Evolutionary conservation across 345 rosid genomes (phyloP), one percentile per base, ranked within the genome.

Genomic region (Orychophragmus violaceus): DNA sequence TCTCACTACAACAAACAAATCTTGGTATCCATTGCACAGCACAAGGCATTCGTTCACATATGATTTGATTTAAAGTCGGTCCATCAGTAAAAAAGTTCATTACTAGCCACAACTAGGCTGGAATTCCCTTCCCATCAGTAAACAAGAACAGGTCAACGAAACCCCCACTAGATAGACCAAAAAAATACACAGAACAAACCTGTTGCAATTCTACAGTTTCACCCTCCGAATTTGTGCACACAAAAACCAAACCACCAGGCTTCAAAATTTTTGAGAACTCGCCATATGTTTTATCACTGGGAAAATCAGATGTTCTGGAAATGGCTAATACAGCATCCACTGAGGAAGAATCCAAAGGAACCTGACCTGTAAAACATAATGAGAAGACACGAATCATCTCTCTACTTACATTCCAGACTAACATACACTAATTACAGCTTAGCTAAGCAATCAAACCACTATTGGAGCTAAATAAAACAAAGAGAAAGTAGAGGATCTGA

Each of bases 261-360:
- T 81, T 85, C 74, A 88, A 58, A 52, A 82, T 81, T 74, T 91
- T 82, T 30, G 79, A 78, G 23, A 87, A 64, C 65, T 90, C 98
- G 30, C 61, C 72, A 66, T 67, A 58, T 45, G 84, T 50, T 32
- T 54, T 60, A 42, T 81, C 82, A 70, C 65, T 60, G 23, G 87
- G 94, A 81, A 85, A 85, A 70, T 78, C 89, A 51, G 60, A 50
- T 42, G 88, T 74, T 12, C 28, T 74, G 28, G 76, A 71, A 63
- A 90, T 53, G 49, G 78, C 79, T 65, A 86, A 55, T 29, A 78
- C 86, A 8, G 36, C 35, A 30, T 85, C 92, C 64, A 80, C 46
- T 0, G 90, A 81, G 37, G 88, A 82, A 24, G 95, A 72, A 57
- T 79, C 87, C 59, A 82, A 61, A 17, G 96, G 89, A 65, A 93